phyloP scores from a whole-genome alignment of 208 protist species.

The Naegleria lovaniensis region DNA sequence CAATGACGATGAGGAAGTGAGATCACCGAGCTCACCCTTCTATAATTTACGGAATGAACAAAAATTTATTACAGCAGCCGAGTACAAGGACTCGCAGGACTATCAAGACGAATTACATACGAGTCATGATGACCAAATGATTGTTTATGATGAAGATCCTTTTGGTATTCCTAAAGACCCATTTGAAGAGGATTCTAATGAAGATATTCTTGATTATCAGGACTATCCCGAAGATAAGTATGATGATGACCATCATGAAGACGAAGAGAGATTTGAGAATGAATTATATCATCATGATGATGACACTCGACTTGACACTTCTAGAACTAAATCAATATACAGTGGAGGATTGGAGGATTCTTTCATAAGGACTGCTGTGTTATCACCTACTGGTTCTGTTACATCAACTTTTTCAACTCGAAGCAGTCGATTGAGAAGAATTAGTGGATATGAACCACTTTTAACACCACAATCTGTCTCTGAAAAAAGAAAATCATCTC shows the following conservation, averaged over 20 bases:
- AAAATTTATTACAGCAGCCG: neutral
- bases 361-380: no score
- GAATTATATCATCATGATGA: no score
- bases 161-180: neutral
- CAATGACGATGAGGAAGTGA: neutral
- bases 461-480: no score
- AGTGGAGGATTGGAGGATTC: no score
- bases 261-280: no score
- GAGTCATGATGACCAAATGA: neutral
- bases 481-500: no score
- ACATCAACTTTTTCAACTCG: no score
- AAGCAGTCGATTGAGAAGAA: no score
- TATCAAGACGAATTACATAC: neutral
- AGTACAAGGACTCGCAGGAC: neutral
- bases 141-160: neutral
- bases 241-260: neutral
- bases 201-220: neutral
- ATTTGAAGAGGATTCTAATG: neutral
- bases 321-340: no score
- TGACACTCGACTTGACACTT: no score
- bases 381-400: no score
- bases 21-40: neutral
- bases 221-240: neutral
- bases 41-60: neutral
- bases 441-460: no score